These are phyloP conservation scores for Ensete glaucum DNA, from an alignment of 176 grass and related monocot species.

Conservation along the genomic window DNA sequence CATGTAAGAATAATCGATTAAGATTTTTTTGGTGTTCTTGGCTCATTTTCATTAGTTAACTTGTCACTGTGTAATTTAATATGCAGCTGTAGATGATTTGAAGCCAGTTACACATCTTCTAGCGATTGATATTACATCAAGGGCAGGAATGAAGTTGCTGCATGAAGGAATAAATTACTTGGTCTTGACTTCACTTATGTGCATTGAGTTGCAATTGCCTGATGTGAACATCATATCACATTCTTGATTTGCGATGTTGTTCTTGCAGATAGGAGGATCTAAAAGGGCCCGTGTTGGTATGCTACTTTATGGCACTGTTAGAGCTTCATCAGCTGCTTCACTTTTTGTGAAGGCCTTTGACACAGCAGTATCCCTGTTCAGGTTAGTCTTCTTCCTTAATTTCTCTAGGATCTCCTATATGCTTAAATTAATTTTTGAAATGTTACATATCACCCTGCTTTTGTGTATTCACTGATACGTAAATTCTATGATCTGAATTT, in stretches of 20 bases:
- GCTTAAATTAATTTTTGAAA: neutral
- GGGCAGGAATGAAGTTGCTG: constrained; percentile 63
- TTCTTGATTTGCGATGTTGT: constrained; percentile 18
- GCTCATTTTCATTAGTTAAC: constrained; percentile 12
- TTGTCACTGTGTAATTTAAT: constrained; percentile 10
- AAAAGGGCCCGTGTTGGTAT: constrained; percentile 75
- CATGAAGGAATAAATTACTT: constrained; percentile 64
- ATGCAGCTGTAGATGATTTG: constrained; percentile 61
- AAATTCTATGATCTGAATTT: neutral
- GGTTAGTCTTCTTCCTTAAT: constrained; percentile 32
- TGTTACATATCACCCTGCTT: no score
- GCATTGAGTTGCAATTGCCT: constrained; percentile 8
- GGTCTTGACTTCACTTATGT: constrained; percentile 29
- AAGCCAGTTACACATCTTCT: constrained; percentile 93
- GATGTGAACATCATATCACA: neutral
- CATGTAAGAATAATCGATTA: constrained; percentile 53
- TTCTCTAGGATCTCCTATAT: neutral
- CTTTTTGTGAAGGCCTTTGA: constrained; percentile 68
- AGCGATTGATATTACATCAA: constrained; percentile 69
- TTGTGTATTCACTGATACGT: neutral
- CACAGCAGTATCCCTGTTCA: constrained; percentile 62
- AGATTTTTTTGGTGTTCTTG: constrained; percentile 7
- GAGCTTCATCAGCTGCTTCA: constrained; percentile 39
- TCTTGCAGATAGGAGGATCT: constrained; percentile 55
- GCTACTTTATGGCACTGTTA: constrained; percentile 43